phyloP scores from a whole-genome alignment of 2,329 filamentous ascomycete genomes.

The Phaeosphaeriaceae sp. region DNA sequence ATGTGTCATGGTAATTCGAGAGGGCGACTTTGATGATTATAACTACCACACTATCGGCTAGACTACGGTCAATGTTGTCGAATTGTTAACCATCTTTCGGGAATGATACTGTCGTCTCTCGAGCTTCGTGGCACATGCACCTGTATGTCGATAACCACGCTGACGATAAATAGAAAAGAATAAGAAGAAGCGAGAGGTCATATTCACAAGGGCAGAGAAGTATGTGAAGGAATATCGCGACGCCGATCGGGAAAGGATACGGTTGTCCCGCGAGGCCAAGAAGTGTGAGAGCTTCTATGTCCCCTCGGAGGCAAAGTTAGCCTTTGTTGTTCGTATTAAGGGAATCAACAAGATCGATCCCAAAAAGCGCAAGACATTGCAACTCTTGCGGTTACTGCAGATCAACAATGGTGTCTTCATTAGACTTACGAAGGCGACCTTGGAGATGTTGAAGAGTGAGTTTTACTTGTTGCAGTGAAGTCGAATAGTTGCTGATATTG shows the following conservation, averaged over 20 bases:
- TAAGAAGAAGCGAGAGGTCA: constrained; percentile 97
- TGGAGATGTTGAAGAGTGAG: constrained; percentile 83
- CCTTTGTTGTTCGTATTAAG: constrained; percentile 99
- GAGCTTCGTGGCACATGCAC: constrained; percentile 23
- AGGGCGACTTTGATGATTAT: constrained; percentile 74
- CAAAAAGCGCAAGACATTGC: constrained; percentile 99
- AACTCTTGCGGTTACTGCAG: constrained; percentile 98
- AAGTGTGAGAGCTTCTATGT: constrained; percentile 93
- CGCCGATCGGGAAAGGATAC: constrained; percentile 97
- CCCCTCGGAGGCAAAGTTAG: constrained; percentile 91
- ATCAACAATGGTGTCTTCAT: constrained; percentile 99
- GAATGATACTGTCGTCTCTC: constrained; percentile 70
- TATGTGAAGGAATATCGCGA: constrained; percentile 99
- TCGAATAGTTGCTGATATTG: constrained; percentile 34
- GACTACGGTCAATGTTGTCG: constrained; percentile 96
- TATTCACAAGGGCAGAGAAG: constrained; percentile 99
- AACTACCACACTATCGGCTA: constrained; percentile 87
- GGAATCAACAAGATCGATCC: constrained; percentile 99
- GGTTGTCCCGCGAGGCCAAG: constrained; percentile 87
- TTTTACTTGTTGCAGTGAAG: constrained; percentile 37
- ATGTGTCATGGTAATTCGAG: constrained; percentile 23
- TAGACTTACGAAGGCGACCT: constrained; percentile 95
- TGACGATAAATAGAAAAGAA: constrained; percentile 71
- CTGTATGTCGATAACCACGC: constrained; percentile 17
- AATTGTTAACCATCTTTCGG: constrained; percentile 99